phyloP scores from a whole-genome alignment of 2,329 filamentous ascomycete species.

The Sclerotinia trifoliorum region DNA sequence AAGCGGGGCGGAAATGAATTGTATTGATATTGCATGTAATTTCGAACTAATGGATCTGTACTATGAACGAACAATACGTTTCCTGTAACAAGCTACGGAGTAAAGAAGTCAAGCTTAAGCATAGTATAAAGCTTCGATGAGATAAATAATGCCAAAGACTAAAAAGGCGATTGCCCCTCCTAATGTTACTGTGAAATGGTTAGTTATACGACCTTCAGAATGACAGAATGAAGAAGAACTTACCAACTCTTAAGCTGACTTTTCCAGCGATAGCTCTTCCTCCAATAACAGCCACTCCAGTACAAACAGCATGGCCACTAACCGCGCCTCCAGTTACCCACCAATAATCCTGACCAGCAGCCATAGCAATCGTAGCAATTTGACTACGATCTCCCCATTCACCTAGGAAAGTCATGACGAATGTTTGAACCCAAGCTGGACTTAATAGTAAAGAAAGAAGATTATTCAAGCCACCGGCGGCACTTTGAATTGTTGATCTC shows the following conservation, averaged over 20 bases:
- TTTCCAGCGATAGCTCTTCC: conserved; percentile 88
- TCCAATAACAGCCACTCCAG: conserved; percentile 85
- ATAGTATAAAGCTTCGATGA: conserved; percentile 74
- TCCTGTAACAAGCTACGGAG: not conserved
- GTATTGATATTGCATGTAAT: conserved; percentile 7
- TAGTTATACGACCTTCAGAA: conserved; percentile 22
- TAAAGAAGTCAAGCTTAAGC: conserved; percentile 26
- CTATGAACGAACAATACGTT: no score
- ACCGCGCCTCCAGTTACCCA: conserved; percentile 93
- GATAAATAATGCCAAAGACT: conserved; percentile 86
- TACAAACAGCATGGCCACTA: conserved; percentile 84
- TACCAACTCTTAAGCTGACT: conserved; percentile 95
- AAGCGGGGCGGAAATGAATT: not conserved
- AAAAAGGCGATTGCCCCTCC: conserved; percentile 90
- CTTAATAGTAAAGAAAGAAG: conserved; percentile 84
- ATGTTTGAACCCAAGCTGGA: conserved; percentile 98
- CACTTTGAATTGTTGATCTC: conserved; percentile 45
- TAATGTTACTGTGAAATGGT: conserved; percentile 67
- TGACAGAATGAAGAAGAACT: conserved; percentile 45
- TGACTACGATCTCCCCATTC: conserved; percentile 98
- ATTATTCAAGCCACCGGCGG: conserved; percentile 72
- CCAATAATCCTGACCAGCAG: conserved; percentile 97
- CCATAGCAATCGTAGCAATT: conserved; percentile 98
- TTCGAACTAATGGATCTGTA: not conserved
- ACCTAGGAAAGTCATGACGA: conserved; percentile 97